phyloP scores from a whole-genome alignment of 805 yeast species.

The Wickerhamiella lipophila region DNA sequence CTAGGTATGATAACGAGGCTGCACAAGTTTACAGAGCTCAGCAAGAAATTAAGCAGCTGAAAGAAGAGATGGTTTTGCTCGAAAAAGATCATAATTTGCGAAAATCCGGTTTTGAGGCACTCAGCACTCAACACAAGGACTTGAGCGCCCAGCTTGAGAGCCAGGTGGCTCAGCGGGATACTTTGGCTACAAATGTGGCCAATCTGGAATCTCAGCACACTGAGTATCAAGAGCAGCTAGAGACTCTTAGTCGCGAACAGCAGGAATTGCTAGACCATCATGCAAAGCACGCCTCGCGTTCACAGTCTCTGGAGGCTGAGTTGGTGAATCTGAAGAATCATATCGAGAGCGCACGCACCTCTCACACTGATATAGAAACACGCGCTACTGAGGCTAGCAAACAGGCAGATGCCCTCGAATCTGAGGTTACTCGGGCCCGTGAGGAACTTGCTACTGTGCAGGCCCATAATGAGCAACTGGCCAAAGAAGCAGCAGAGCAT shows the following conservation, averaged over 20 bases:
- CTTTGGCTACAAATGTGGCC: conserved; percentile 32
- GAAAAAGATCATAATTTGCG: conserved; percentile 22
- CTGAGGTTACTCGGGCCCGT: conserved; percentile 10
- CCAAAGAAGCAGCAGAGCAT: conserved; percentile 10
- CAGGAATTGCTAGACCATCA: conserved; percentile 12
- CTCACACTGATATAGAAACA: conserved; percentile 6
- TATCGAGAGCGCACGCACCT: conserved; percentile 11
- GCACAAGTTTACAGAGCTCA: conserved; percentile 65
- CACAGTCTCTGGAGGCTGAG: conserved; percentile 17
- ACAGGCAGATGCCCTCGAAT: conserved; percentile 6
- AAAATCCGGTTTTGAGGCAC: conserved; percentile 20
- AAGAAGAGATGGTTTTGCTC: conserved; percentile 36
- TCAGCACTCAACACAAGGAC: conserved; percentile 18
- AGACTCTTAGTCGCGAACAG: conserved; percentile 9
- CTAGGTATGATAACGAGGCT: conserved; percentile 67
- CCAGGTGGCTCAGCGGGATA: conserved; percentile 26
- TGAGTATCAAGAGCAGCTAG: conserved; percentile 14
- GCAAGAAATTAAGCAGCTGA: conserved; percentile 40
- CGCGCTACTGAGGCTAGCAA: conserved; percentile 7
- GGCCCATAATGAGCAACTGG: conserved; percentile 9
- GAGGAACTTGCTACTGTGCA: conserved; percentile 11
- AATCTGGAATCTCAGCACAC: conserved; percentile 17
- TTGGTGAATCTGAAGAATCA: conserved; percentile 4
- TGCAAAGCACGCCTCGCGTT: conserved; percentile 9
- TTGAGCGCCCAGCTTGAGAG: conserved; percentile 24